These are phyloP conservation scores for Rhizophora apiculata DNA, from an alignment of 345 rosid species.

Conservation along the genomic window DNA sequence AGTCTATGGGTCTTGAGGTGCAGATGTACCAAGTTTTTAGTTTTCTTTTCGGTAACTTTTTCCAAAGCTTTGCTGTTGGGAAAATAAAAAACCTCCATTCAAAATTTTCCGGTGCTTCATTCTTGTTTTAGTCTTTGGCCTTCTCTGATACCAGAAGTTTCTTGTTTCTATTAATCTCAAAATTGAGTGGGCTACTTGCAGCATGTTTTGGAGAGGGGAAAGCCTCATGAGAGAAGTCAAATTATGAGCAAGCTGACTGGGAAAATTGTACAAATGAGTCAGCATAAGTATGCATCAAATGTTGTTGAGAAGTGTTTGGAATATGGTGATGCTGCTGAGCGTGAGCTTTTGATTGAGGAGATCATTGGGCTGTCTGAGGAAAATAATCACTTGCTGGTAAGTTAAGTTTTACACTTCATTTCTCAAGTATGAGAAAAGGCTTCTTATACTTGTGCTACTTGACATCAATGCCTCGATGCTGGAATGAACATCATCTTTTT, in stretches of 20 bases:
- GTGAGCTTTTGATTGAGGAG: slow-evolving; percentile 80
- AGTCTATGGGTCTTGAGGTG: too few relatives aligned
- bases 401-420: slow-evolving; percentile 7
- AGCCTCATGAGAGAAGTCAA: slow-evolving; percentile 61
- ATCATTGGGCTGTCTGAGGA: slow-evolving; percentile 72
- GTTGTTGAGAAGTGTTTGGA: slow-evolving; percentile 94
- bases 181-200: slow-evolving; percentile 19
- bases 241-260: slow-evolving; percentile 79
- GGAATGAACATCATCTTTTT: too few relatives aligned
- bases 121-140: too few relatives aligned
- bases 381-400: slow-evolving; percentile 82
- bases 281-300: slow-evolving; percentile 96
- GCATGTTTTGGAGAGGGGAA: slow-evolving; percentile 96
- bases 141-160: neutral
- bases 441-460: too few relatives aligned
- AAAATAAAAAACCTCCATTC: too few relatives aligned
- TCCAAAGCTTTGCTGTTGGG: too few relatives aligned
- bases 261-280: slow-evolving; percentile 88
- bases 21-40: too few relatives aligned
- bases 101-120: too few relatives aligned
- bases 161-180: neutral
- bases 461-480: too few relatives aligned
- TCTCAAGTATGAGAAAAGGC: too few relatives aligned
- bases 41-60: too few relatives aligned
- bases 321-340: slow-evolving; percentile 63